Conservation (phyloP, 2,329 filamentous ascomycete species). For the Exophiala aquamarina region DNA sequence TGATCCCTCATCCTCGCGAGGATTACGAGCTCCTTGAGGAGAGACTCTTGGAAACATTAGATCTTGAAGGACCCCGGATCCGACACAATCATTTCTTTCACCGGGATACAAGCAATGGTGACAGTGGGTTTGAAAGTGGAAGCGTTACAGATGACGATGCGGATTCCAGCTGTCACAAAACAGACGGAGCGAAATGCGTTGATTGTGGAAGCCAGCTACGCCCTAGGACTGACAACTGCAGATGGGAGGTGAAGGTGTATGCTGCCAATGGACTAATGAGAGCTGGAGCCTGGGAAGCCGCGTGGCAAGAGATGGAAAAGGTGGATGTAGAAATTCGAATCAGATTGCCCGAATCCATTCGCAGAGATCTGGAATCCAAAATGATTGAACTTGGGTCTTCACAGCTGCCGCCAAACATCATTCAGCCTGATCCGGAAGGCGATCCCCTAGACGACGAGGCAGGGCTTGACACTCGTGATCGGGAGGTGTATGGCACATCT, state of each 20-base stretch:
- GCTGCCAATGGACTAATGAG: constrained; percentile 94
- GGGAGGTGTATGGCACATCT: constrained; percentile 25
- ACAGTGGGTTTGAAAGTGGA: constrained; percentile 36
- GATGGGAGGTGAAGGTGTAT: constrained; percentile 75
- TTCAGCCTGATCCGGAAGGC: not conserved
- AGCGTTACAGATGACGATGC: constrained; percentile 36
- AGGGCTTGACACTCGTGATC: constrained; percentile 17
- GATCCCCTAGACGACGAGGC: not conserved
- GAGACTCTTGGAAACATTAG: constrained; percentile 59
- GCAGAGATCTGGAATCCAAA: constrained; percentile 42
- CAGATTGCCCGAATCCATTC: constrained; percentile 55
- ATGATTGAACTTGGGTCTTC: constrained; percentile 10
- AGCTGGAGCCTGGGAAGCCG: constrained; percentile 86
- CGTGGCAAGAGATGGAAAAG: constrained; percentile 98
- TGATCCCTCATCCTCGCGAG: constrained; percentile 63
- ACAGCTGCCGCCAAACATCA: too few relatives aligned
- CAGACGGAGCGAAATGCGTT: constrained; percentile 38
- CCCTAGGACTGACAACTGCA: constrained; percentile 50
- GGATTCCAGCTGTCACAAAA: constrained; percentile 19
- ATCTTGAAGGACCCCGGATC: constrained; percentile 56
- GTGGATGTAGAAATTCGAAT: constrained; percentile 91
- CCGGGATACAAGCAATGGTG: constrained; percentile 18
- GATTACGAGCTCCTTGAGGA: constrained; percentile 65
- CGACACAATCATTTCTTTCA: constrained; percentile 59
- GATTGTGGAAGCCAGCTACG: constrained; percentile 53